Conservation (phyloP, 2,329 filamentous ascomycete species). For the Metarhizium robertsii region DNA sequence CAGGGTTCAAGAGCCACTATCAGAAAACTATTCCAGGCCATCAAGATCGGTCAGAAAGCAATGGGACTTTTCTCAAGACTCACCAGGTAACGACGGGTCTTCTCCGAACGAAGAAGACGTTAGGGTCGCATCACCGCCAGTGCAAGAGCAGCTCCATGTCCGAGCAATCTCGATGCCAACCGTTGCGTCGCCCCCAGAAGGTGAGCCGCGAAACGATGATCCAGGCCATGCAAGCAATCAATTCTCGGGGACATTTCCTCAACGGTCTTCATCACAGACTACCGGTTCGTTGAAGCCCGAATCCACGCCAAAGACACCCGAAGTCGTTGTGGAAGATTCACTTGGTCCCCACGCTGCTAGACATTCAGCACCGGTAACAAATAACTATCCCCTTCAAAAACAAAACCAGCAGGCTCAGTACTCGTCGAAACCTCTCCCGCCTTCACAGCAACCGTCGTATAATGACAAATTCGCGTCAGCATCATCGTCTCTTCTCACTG, state of each 20-base stretch:
- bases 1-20: conserved; percentile 57
- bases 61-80: conserved; percentile 38
- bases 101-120: conserved; percentile 23
- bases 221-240: conserved; percentile 16
- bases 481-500: conserved; percentile 60
- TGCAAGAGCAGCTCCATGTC: conserved; percentile 23
- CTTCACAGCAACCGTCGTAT: conserved; percentile 13
- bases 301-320: conserved; percentile 10
- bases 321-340: conserved; percentile 28
- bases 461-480: conserved; percentile 19
- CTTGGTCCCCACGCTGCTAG: conserved; percentile 15
- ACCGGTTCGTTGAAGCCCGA: conserved; percentile 26
- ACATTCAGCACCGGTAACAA: conserved; percentile 1
- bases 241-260: conserved; percentile 31
- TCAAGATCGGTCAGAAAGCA: conserved; percentile 34
- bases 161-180: conserved; percentile 25
- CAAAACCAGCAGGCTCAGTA: conserved; percentile 7
- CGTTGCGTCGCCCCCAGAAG: conserved; percentile 28
- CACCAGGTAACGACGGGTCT: conserved; percentile 30
- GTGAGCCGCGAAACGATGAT: conserved; percentile 49
- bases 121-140: conserved; percentile 11
- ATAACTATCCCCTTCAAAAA: neutral
- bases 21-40: conserved; percentile 55
- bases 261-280: conserved; percentile 46
- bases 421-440: conserved; percentile 3